Base-by-base conservation (phyloP, 2,329 filamentous ascomycete species). In the Coniochaeta sp. region DNA sequence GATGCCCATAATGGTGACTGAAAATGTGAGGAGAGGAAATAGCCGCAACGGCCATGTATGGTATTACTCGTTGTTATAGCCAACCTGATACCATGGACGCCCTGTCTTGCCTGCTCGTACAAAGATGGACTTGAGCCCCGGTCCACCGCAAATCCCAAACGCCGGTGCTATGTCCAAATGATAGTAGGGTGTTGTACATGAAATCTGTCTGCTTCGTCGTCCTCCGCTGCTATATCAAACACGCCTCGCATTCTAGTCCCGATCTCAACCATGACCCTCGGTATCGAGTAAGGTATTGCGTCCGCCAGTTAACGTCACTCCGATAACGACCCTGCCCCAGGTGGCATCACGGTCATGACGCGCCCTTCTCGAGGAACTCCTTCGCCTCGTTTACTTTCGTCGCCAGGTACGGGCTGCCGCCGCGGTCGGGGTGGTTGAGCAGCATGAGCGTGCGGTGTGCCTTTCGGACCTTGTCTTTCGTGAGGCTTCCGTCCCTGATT, bases 311-410 rank as follows among this genome's bases (percentile, higher is more conserved):
- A n/a, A n/a, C n/a, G n/a, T n/a, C n/a, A n/a, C n/a, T n/a, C n/a
- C n/a, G 30, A 32, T 32, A 9, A 32, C 9, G 9, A 32, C 30
- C 30, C 9, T 9, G 30, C 30, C n/a, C n/a, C 30, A n/a, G 30
- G 30, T 20, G 22, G 4, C 26, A 18, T 18, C 26, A 48, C 4
- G 20, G 28, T 38, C n/a, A 35, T 30, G 57, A 59, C 14, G 61
- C 53, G 50, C 73, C 76, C 71, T 96, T 96, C 67, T 99, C 94
- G 59, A 99, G 68, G 57, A 97, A 82, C 68, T 97, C 92, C 71
- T 99, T 99, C 33, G 94, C 94, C 70, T 99, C 94, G 72, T 99
- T 99, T 67, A 99, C 87, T 71, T 99, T 99, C 51, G 91, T 96
- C 13, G 94, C 94, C 42, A 99, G 75, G 67, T 97, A 99, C 7